Base-by-base conservation (phyloP, 2,329 filamentous ascomycete genomes). In the Aspergillus pseudoglaucus region DNA sequence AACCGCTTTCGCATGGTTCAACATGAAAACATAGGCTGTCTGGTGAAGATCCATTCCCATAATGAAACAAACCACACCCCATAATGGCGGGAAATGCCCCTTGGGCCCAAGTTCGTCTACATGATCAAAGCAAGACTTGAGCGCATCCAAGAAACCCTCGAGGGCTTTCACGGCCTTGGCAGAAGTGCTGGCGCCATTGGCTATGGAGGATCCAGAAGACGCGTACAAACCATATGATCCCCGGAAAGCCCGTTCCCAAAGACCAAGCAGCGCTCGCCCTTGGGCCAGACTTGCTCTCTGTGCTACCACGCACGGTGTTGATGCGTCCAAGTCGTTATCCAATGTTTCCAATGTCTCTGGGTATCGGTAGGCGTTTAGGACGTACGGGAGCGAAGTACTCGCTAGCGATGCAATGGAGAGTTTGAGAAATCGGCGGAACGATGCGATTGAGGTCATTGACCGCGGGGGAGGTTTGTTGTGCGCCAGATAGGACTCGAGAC, bases 321-420 rank as follows among this genome's bases (percentile, higher is more conserved):
- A 78, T 17, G 81, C 81, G 54, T 85, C 81, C 41, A 84, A 73
- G 58, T 82, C 79, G 59, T 84, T 82, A 63, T 84, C 81, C 32
- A 83, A 67, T 0, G 70, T 72, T 46, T 71, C 67, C 1, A 84
- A 65, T 1, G 64, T 60, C n/a, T 62, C 53, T 1, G 80, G 79
- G 15, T 69, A 47, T n/a, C 74, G 66, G 53, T 80, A 78, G 2
- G 73, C 79, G 1, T 75, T 70, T 6, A 83, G 68, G 2, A 82
- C 75, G 59, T 83, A 84, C 0, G 82, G 81, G 3, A 85, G 66
- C 14, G 77, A 75, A 22, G 80, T 82, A 49, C 74, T 77, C 14
- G 80, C 77, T 44, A 83, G 67, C 20, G 80, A 80, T 6, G 73
- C 67, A 4, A 83, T 69, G 1, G 79, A 82, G 22, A 82, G 66